Percentiles rank a stretch among this genome's conserved stretches.
These are phyloP conservation scores for Apiospora aurea DNA, from an alignment of 2,329 filamentous ascomycete species.

Conservation along the genomic window DNA sequence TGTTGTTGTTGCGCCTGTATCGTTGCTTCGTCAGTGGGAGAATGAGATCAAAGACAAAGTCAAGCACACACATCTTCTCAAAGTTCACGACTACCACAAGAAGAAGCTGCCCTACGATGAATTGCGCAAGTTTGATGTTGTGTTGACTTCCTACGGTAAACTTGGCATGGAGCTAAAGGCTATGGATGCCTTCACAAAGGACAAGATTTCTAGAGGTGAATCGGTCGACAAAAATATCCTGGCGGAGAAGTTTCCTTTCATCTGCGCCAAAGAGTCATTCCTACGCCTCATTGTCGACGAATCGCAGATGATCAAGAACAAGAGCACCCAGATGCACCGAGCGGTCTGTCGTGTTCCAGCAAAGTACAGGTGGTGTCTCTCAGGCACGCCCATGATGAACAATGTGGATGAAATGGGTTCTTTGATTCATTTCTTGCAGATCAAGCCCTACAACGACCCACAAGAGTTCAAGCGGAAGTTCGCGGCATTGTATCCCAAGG, in stretches of 20 bases:
- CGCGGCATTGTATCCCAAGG: conserved; percentile 38
- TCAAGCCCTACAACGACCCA: conserved; percentile 75
- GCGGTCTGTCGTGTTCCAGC: conserved; percentile 66
- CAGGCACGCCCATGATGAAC: conserved; percentile 91
- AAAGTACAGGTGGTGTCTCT: conserved; percentile 75
- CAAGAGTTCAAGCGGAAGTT: conserved; percentile 64
- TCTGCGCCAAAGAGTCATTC: conserved; percentile 68
- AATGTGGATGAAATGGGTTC: conserved; percentile 79
- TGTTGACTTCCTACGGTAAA: conserved; percentile 79
- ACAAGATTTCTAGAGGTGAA: conserved; percentile 50
- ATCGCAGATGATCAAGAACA: conserved; percentile 83
- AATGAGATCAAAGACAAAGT: conserved; percentile 67
- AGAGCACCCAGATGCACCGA: conserved; percentile 65
- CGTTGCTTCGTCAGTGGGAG: conserved; percentile 40
- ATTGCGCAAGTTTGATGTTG: conserved; percentile 72
- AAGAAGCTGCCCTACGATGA: conserved; percentile 66
- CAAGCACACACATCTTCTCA: conserved; percentile 63
- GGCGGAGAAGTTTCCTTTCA: conserved; percentile 57
- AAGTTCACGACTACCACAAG: conserved; percentile 74
- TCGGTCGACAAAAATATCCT: conserved; percentile 48
- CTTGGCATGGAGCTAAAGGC: conserved; percentile 72
- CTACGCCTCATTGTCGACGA: conserved; percentile 80
- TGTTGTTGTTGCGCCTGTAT: conserved; percentile 35
- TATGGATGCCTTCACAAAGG: conserved; percentile 59
- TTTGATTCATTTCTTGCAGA: conserved; percentile 77